Conservation (phyloP, 495 filamentous ascomycete genomes). For the Geoglossum glabrum region DNA sequence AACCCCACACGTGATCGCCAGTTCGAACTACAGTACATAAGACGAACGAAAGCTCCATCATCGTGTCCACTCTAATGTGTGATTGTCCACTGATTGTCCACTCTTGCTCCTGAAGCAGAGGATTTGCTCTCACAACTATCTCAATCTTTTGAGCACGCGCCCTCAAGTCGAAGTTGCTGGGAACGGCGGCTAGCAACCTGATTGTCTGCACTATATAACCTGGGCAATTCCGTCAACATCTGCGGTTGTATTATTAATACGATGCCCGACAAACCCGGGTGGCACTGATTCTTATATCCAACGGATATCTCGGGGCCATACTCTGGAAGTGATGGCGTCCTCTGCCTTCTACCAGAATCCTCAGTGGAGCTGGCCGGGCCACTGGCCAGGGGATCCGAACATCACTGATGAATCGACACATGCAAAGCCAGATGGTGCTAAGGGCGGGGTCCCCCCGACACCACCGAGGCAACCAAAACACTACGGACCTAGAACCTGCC, state of each 20-base stretch:
- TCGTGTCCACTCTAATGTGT: too few species aligned
- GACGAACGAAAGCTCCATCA: neutral
- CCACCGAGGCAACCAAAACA: constrained; percentile 13
- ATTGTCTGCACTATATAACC: neutral
- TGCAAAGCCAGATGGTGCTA: neutral
- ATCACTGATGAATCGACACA: neutral
- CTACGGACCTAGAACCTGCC: constrained; percentile 53
- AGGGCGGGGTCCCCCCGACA: neutral
- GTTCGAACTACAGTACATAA: neutral
- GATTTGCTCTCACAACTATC: neutral
- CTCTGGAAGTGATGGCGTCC: constrained; percentile 13
- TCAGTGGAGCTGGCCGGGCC: constrained; percentile 19
- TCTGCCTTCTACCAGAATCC: constrained; percentile 15
- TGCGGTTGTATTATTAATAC: neutral
- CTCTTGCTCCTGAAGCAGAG: neutral
- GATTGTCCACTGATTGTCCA: too few species aligned
- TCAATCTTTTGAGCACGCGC: neutral
- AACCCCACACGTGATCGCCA: neutral
- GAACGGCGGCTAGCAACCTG: neutral
- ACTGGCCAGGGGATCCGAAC: constrained; percentile 8
- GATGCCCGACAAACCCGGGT: neutral
- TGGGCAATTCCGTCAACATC: neutral
- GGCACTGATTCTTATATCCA: neutral
- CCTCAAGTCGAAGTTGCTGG: neutral
- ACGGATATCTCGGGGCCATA: neutral